phyloP scores from a whole-genome alignment of 164 flowering plant species.

The Brasenia schreberi region DNA sequence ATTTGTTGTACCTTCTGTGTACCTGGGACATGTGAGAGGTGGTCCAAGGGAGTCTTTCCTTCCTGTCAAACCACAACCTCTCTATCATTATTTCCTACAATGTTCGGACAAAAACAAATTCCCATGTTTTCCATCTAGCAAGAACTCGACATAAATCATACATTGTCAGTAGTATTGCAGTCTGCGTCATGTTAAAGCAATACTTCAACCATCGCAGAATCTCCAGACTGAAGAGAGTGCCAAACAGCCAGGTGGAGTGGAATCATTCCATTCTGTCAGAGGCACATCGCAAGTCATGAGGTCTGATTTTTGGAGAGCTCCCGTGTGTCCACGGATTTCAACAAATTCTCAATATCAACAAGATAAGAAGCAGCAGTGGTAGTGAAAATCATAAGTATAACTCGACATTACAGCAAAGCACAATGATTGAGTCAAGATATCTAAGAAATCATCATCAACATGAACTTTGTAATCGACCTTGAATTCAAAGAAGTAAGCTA shows the following conservation, averaged over 20 bases:
- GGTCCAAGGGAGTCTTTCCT: conserved; percentile 76
- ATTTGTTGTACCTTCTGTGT: conserved; percentile 55
- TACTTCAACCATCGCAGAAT: conserved; percentile 57
- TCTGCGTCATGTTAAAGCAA: conserved; percentile 77
- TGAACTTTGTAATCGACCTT: background rate
- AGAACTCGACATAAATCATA: conserved; percentile 8
- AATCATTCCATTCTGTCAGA: conserved; percentile 93
- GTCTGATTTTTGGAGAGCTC: background rate
- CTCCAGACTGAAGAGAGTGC: conserved; percentile 62
- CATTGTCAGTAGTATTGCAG: conserved; percentile 80
- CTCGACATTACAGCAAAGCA: background rate
- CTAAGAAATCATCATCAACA: background rate
- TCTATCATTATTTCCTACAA: background rate
- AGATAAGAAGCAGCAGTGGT: no score
- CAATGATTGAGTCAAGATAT: background rate
- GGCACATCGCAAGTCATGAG: background rate
- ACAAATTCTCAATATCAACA: no score
- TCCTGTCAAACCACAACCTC: conserved; percentile 34
- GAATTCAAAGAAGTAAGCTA: background rate
- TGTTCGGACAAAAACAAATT: background rate
- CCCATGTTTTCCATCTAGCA: background rate
- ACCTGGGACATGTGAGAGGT: conserved; percentile 66
- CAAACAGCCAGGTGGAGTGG: conserved; percentile 97
- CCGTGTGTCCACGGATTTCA: no score
- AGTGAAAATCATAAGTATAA: background rate